Conservation (phyloP, 2,329 filamentous ascomycete genomes). For the Paracamarosporium sp. region DNA sequence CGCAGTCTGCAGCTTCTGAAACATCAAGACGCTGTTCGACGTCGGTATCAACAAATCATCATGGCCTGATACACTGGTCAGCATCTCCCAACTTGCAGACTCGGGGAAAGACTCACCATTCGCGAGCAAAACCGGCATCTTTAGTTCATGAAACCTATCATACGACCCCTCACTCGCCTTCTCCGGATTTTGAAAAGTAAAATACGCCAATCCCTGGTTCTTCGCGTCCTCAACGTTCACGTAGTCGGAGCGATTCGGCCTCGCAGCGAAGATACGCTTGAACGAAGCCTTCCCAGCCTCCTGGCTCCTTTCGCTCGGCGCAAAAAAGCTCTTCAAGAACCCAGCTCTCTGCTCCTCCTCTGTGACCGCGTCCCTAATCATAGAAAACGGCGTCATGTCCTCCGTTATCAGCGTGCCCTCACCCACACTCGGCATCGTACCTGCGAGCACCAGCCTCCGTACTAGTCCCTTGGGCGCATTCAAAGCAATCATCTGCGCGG, state of each 20-base stretch:
- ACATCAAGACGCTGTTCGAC: slow-evolving; percentile 19
- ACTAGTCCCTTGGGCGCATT: slow-evolving; percentile 39
- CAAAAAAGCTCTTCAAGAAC: slow-evolving; percentile 16
- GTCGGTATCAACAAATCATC: slow-evolving; percentile 23
- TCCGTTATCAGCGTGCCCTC: slow-evolving; percentile 30
- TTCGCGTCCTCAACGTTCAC: slow-evolving; percentile 8
- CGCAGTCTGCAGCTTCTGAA: slow-evolving; percentile 14
- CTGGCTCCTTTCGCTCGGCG: slow-evolving; percentile 13
- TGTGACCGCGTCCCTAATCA: slow-evolving; percentile 1
- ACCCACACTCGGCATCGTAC: slow-evolving; percentile 52
- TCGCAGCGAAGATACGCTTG: slow-evolving; percentile 2
- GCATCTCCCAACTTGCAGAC: background rate
- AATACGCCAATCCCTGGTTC: slow-evolving; percentile 9
- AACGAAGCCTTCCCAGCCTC: slow-evolving; percentile 9
- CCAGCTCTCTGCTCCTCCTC: slow-evolving; percentile 3
- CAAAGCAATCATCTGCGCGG: slow-evolving; percentile 55
- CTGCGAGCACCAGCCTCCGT: slow-evolving; percentile 53
- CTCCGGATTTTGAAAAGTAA: slow-evolving; percentile 12
- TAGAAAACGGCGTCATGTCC: background rate
- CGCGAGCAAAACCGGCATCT: slow-evolving; percentile 37
- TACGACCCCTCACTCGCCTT: slow-evolving; percentile 10
- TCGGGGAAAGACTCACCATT: slow-evolving; percentile 18
- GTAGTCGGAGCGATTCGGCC: slow-evolving; percentile 4
- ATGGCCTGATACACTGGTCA: background rate
- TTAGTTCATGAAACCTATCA: slow-evolving; percentile 33